A percentile compares a stretch with the other conserved stretches of the same genome.
Conservation (phyloP, 2,329 filamentous ascomycete species). For the Aureobasidium sp. region DNA sequence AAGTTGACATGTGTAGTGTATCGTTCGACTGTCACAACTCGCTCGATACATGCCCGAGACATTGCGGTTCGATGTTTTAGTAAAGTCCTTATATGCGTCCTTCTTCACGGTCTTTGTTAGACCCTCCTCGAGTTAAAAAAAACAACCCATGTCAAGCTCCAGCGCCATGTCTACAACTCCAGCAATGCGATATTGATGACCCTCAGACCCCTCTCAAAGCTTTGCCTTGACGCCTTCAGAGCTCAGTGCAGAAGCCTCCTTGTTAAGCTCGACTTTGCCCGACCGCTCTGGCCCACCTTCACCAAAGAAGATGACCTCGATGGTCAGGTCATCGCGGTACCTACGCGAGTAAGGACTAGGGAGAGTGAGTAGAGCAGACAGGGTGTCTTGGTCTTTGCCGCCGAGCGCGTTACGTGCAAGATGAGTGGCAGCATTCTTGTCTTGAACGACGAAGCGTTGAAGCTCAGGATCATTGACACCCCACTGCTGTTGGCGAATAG, state of each 20-base stretch:
- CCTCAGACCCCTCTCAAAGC: conserved; percentile 16
- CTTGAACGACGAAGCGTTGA: conserved; percentile 84
- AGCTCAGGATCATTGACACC: conserved; percentile 67
- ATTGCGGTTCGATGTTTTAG: not conserved
- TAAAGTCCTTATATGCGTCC: not conserved
- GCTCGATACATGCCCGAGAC: not conserved
- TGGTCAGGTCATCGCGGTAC: conserved; percentile 91
- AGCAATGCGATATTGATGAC: conserved; percentile 10
- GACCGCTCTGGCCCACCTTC: conserved; percentile 64
- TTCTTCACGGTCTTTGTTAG: not conserved
- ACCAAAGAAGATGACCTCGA: conserved; percentile 98
- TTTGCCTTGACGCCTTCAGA: conserved; percentile 21
- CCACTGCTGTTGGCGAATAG: conserved; percentile 87
- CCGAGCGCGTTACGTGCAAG: conserved; percentile 91
- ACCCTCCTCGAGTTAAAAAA: not conserved
- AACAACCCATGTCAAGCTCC: not conserved
- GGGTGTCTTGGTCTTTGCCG: conserved; percentile 86
- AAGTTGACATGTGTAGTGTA: not conserved
- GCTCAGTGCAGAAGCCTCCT: conserved; percentile 61
- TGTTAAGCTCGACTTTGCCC: conserved; percentile 74
- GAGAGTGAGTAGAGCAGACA: conserved; percentile 84
- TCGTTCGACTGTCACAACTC: not conserved
- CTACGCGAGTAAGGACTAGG: conserved; percentile 85
- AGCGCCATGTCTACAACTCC: conserved; percentile 4
- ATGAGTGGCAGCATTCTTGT: conserved; percentile 94